Evolutionary conservation across 352 stramenopile species (phyloP), one percentile per base, ranked within the genome.

Genomic region (Phytophthora tubulina): DNA sequence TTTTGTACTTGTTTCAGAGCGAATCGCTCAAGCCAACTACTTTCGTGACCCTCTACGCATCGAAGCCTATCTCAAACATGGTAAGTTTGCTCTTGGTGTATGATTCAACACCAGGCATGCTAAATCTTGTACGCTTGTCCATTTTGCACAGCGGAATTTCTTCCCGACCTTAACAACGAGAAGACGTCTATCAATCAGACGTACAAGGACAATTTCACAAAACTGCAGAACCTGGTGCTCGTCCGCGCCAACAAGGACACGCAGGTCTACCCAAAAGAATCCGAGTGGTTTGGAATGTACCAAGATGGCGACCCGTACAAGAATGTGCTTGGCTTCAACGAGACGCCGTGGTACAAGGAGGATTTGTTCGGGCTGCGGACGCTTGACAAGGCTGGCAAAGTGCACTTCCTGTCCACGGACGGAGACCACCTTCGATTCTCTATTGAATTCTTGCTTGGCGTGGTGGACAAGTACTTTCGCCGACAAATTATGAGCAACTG

Each of bases 101-200:
- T 52, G 10, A 15, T 57, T 42, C 15, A 46, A 27, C 3, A 11
- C 52, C 30, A 27, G 32, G 5, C 35, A 17, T 48, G 9, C 45
- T 59, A 39, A 38, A 48, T 39, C 21, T 52, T 9, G 21, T 30
- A 8, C 4, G 6, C n/a, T 33, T 42, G 5, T 50, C 1, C 27
- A 30, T 54, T 7, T 27, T 64, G 42, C 17, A 58, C 62, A 96
- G 89, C 81, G 39, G 75, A 82, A 54, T 96, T 96, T 44, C 79
- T 96, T 14, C 87, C 87, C 14, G 89, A 96, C 54, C 73, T 96
- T 51, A 98, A 98, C 80, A 98, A 98, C 66, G 96, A 99, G 79
- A 91, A 87, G 38, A 42, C 70, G 2, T 30, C 76, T 1, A 60
- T 79, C 6, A 97, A 97, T 51, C 63, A 86, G 45, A 96, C 86